Conservation (phyloP, 2,329 filamentous ascomycete species). For the Fusarium sp. region DNA sequence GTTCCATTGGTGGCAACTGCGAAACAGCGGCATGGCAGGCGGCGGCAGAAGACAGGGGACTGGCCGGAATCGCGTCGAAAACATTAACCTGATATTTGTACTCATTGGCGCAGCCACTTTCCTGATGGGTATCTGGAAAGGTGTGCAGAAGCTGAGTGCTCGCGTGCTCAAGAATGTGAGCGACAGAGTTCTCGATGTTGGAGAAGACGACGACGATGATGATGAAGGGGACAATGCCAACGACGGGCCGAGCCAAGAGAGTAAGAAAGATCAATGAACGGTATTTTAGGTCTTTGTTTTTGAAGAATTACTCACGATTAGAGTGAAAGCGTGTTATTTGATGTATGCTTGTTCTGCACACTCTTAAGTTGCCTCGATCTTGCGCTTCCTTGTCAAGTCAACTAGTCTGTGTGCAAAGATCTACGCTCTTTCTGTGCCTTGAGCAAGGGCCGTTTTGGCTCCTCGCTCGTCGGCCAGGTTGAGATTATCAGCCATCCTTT, state of each 20-base stretch:
- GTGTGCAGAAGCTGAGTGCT: conserved; percentile 78
- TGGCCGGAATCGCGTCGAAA: conserved; percentile 81
- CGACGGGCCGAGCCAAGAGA: conserved; percentile 58
- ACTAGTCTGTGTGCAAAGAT: conserved; percentile 98
- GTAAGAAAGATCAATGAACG: conserved; percentile 48
- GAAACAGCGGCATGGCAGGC: conserved; percentile 68
- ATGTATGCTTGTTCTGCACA: conserved; percentile 71
- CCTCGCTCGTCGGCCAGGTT: conserved; percentile 44
- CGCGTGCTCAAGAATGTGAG: conserved; percentile 81
- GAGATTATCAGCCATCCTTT: conserved; percentile 48
- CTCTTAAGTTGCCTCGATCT: conserved; percentile 95
- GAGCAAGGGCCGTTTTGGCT: conserved; percentile 65
- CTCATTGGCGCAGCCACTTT: conserved; percentile 85
- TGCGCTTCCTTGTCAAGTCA: conserved; percentile 83
- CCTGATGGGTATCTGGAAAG: conserved; percentile 86
- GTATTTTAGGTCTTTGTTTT: conserved; percentile 6
- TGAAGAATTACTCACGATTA: not conserved
- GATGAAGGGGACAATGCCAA: conserved; percentile 55
- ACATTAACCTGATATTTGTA: conserved; percentile 83
- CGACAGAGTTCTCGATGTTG: conserved; percentile 86
- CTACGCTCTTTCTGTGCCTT: conserved; percentile 59
- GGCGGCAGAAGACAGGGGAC: conserved; percentile 68
- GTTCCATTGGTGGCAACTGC: conserved; percentile 81
- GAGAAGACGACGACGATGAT: conserved; percentile 68
- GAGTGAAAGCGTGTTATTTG: conserved; percentile 1